Evolutionary conservation across 129 eudicot genomes (phyloP), one percentile per base, ranked within the genome.

Genomic region (Mikania micrantha): DNA sequence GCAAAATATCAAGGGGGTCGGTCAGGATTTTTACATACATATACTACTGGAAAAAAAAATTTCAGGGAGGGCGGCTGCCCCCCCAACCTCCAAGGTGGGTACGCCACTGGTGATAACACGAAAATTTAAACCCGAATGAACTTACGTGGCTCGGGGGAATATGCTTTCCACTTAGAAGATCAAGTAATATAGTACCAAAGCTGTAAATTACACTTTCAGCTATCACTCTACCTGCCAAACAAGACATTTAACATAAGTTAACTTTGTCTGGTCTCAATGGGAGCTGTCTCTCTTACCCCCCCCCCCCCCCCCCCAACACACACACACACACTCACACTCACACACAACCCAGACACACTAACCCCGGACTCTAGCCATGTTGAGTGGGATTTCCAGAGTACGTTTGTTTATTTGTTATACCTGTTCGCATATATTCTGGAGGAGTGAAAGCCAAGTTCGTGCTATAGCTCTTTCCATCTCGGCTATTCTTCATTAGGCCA

Each of bases 381-480:
- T n/a, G n/a, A n/a, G n/a, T n/a, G n/a, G n/a, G n/a, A n/a, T n/a
- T n/a, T n/a, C n/a, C n/a, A n/a, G n/a, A n/a, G n/a, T 44, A 12
- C 21, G 5, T 11, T 56, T 64, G 27, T 25, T 5, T n/a, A 9
- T 65, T 57, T 15, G 28, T 42, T 19, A 44, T 80, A 92, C 98
- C 96, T 21, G 94, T 92, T 80, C 96, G 78, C 83, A 92, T 78
- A 70, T 92, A 92, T 72, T 92, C 98, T 1, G 98, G 98, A 42
- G 98, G 98, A 59, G 98, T 92, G 77, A 85, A 92, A 49, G 98
- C 98, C 49, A 92, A 80, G 80, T 92, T 91, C 20, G 96, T 91
- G 66, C 97, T 91, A 72, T 91, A 91, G 78, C 97, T 91, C 71
- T 91, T 91, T 21, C 97, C 97, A 78, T 91, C 97, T 80, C 98